Base-by-base conservation (phyloP, 2,329 filamentous ascomycete species). In the Sarocladium oryzae region DNA sequence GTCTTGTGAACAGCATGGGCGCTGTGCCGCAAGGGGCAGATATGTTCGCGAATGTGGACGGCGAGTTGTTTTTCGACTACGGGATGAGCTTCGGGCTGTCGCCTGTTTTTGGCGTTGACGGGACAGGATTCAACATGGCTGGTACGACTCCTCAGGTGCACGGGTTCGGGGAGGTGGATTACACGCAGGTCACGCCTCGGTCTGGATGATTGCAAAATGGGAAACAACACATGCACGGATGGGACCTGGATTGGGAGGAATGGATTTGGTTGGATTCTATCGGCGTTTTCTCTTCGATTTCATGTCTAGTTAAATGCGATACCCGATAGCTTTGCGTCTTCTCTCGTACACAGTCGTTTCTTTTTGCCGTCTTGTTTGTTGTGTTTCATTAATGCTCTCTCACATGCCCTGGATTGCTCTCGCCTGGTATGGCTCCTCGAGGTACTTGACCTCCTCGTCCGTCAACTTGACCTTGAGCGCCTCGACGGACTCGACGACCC, bases 371-470 rank as follows among this genome's bases (percentile, higher is more conserved):
- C n/a, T n/a, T n/a, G n/a, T n/a, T n/a, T n/a, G n/a, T n/a, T n/a
- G n/a, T n/a, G n/a, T n/a, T n/a, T n/a, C n/a, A n/a, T n/a, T n/a
- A n/a, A n/a, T n/a, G n/a, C n/a, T n/a, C n/a, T n/a, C 2, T 35
- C 48, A 51, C 45, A 53, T 51, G 0, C 73, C 72, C 10, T 61
- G 48, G 20, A 77, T 66, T 21, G 64, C 57, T 70, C 80, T 77
- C 2, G 78, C 76, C 56, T 75, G 55, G 63, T 85, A 86, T 16
- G 76, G 69, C 61, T 82, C 81, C 63, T 86, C 82, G 4, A 86
- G 64, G 57, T 80, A 83, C 51, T 73, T 70, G 55, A 79, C 72
- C 60, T 86, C 82, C 54, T 85, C 79, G 0, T 75, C 70, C 0
- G 71, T 77, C 54, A 87, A 62, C 40, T 69, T 69, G 36, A 76